Evolutionary conservation across 352 stramenopile species (phyloP), one percentile per base, ranked within the genome.

Genomic region (Globisporangium heterothallicum): DNA sequence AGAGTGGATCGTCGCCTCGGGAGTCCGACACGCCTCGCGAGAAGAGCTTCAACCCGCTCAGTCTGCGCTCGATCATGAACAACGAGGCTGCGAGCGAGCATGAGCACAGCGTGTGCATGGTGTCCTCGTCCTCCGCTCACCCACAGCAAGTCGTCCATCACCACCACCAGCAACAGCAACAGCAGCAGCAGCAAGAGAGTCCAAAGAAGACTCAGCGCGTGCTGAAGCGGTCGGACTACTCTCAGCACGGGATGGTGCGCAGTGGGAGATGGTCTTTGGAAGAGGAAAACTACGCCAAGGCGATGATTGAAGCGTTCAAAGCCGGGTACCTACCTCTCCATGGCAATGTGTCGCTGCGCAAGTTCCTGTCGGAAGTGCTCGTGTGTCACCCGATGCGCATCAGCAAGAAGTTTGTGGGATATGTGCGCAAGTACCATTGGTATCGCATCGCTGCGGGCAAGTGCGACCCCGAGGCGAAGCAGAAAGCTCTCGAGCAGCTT

Each of bases 361-460:
- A 88, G 58, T 96, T 93, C 53, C 65, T 96, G 5, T 91, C 82
- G 3, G 84, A 91, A 48, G 82, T 90, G 56, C 70, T 96, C 10
- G 73, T 92, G 50, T 96, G 86, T 62, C 79, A 93, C 58, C 84
- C 85, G 34, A 96, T 96, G 86, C 78, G 86, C 48, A 91, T 96
- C 59, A 95, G 84, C 56, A 96, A 96, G 63, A 96, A 96, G 66
- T 96, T 94, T 59, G 81, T 91, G 18, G 86, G 86, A 26, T 88
- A 89, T 45, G 81, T 92, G 27, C 86, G 77, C 60, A 96, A 90
- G 66, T 90, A 90, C 68, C 79, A 90, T 53, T 90, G 79, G 79
- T 90, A 90, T 59, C 78, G 73, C 48, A 86, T 86, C 53, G 72
- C 78, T 6, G 58, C 58, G 30, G 52, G 53, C 32, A 51, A 61